These are phyloP conservation scores for Trichoderma afroharzianum DNA, from an alignment of 2,329 filamentous ascomycete genomes.

Conservation along the genomic window DNA sequence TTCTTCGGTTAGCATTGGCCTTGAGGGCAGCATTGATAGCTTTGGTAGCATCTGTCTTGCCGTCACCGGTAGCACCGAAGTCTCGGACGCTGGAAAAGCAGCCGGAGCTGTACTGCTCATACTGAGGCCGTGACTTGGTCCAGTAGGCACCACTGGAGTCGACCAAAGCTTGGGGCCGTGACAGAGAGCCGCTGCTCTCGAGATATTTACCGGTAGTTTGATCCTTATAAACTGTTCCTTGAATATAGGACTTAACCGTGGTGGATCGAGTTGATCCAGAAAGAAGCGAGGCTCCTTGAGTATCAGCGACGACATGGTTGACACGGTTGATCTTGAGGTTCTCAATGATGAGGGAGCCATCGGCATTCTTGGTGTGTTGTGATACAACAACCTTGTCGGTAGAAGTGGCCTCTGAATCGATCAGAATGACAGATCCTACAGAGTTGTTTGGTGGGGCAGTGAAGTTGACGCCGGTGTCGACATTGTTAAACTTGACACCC, in stretches of 20 bases:
- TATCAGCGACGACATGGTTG: constrained; percentile 4
- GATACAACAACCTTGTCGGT: constrained; percentile 17
- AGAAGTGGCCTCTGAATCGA: constrained; percentile 17
- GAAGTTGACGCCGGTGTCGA: constrained; percentile 16
- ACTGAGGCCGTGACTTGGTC: constrained; percentile 18
- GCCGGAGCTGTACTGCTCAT: constrained; percentile 15
- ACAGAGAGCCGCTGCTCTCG: constrained; percentile 12
- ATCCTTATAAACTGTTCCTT: constrained; percentile 18
- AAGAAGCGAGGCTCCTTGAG: background rate
- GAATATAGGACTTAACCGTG: constrained; percentile 12
- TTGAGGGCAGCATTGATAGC: constrained; percentile 76
- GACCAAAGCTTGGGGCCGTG: constrained; percentile 13
- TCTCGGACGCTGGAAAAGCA: constrained; percentile 57
- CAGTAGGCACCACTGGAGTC: constrained; percentile 18
- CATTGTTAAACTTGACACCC: constrained; percentile 17
- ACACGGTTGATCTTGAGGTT: constrained; percentile 16
- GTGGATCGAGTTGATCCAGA: constrained; percentile 5
- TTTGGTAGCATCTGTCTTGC: constrained; percentile 70
- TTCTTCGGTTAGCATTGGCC: constrained; percentile 15
- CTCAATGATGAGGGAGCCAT: constrained; percentile 19
- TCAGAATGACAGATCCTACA: constrained; percentile 18
- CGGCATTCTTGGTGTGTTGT: constrained; percentile 18
- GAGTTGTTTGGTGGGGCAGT: constrained; percentile 17
- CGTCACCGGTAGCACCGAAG: constrained; percentile 63
- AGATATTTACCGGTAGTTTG: constrained; percentile 11